Evolutionary conservation across 2,329 filamentous ascomycete genomes (phyloP), one percentile per base, ranked within the genome.

Genomic region (Phialophora expanda): DNA sequence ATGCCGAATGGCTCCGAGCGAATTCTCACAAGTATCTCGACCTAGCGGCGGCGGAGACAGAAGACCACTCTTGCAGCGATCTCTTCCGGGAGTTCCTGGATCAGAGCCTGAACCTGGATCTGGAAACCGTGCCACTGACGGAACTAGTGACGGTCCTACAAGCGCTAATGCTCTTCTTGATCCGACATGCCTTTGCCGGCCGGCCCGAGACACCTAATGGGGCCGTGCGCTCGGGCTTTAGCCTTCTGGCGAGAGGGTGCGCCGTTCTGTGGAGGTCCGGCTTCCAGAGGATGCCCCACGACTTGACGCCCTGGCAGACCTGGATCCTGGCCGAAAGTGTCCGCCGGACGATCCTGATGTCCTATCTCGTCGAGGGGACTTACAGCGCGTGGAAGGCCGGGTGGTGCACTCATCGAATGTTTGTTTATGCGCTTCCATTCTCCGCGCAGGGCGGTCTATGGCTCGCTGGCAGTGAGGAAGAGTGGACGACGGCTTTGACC

Each of bases 381-480:
- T 64, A 64, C 26, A 17, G 26, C 20, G 50, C 41, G 6, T 56
- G 56, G 62, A n/a, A 12, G 9, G 30, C 20, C 20, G 62, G 62
- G 9, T 60, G 26, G 17, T 64, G 56, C 28, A 54, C 38, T 8
- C 62, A 64, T 22, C 20, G 46, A n/a, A n/a, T 60, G 4, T 56
- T 64, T 48, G 51, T 64, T 26, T 24, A 60, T 20, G 62, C 62
- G 9, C 62, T 64, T 32, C 62, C 62, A 8, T 64, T 64, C 38
- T n/a, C 46, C 26, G 7, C 34, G 12, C 48, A 50, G 20, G 14
- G 38, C 28, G 17, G 56, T 5, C 14, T 64, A 34, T 64, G 62
- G 62, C 9, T 12, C 17, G 48, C 62, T 11, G n/a, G 12, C 6
- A 55, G 48, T 17, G 56, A 30, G 59, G 38, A 54, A 7, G 56